A percentile compares a stretch with the other conserved stretches of the same genome.
Evolutionary conservation across 2,329 filamentous ascomycete species (phyloP).

Genomic region (Fonsecaea monophora): DNA sequence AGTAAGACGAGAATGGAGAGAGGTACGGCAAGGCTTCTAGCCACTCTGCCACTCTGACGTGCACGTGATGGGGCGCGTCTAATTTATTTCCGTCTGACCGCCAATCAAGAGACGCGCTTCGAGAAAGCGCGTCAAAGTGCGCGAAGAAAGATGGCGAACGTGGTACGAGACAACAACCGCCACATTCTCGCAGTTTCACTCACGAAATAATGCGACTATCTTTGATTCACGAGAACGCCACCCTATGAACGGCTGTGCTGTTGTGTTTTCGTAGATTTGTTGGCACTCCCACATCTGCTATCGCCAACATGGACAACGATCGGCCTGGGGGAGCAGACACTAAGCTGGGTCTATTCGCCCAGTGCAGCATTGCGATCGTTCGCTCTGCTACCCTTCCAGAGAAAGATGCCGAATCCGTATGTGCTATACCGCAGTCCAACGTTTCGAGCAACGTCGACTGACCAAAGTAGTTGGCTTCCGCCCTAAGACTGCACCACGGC

Average conservation of each 20-base stretch:
- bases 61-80: not conserved
- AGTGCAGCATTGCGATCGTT: constrained; percentile 56
- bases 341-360: constrained; percentile 48
- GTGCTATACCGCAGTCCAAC: constrained; percentile 29
- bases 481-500: constrained; percentile 58
- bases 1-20: not conserved
- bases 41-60: not conserved
- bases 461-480: constrained; percentile 51
- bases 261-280: constrained; percentile 29
- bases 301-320: constrained; percentile 25
- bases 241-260: constrained; percentile 26
- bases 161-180: not conserved
- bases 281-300: constrained; percentile 9
- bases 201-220: constrained; percentile 8
- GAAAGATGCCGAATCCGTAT: constrained; percentile 52
- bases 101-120: not conserved
- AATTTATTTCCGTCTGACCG: not conserved
- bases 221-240: constrained; percentile 23
- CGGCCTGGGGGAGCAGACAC: constrained; percentile 8
- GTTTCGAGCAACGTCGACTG: constrained; percentile 1
- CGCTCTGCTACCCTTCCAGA: constrained; percentile 49
- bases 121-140: not conserved
- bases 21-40: not conserved
- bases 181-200: not conserved
- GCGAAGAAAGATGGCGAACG: not conserved